Percentiles rank a stretch among this genome's conserved stretches.
Conservation (phyloP, 176 grass and related monocot species). For the Dactylis glomerata region DNA sequence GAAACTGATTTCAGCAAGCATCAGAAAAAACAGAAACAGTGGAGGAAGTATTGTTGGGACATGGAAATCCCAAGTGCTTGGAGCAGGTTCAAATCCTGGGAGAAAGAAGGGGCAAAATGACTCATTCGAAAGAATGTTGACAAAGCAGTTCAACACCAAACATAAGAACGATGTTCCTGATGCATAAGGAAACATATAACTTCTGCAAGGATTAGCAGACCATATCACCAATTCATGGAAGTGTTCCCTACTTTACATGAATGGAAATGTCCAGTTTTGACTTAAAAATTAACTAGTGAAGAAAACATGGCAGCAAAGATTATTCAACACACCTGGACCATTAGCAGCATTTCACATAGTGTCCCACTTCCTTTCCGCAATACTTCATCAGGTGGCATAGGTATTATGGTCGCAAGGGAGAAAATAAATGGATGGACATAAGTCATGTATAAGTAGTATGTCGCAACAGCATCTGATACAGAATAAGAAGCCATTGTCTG, state of each 20-base stretch:
- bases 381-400: constrained; percentile 95
- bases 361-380: constrained; percentile 94
- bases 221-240: constrained; percentile 12
- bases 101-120: not conserved
- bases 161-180: not conserved
- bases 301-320: constrained; percentile 26
- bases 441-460: constrained; percentile 97
- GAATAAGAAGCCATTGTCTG: constrained; percentile 99
- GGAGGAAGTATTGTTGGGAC: not conserved
- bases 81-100: constrained; percentile 5
- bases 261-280: constrained; percentile 5
- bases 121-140: not conserved
- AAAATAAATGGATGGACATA: constrained; percentile 99
- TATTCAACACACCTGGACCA: constrained; percentile 75
- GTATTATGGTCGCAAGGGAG: constrained; percentile 98
- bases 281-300: constrained; percentile 11
- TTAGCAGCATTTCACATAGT: constrained; percentile 99
- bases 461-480: constrained; percentile 97
- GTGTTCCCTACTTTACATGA: not conserved
- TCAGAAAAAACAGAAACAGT: not conserved
- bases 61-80: constrained; percentile 9
- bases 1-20: constrained; percentile 39
- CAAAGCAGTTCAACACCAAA: not conserved
- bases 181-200: not conserved
- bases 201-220: not conserved